A percentile compares a stretch with the other conserved stretches of the same genome.
These are phyloP conservation scores for Suillus lakei DNA, from an alignment of 768 basidiomycete genomes.

Conservation along the genomic window DNA sequence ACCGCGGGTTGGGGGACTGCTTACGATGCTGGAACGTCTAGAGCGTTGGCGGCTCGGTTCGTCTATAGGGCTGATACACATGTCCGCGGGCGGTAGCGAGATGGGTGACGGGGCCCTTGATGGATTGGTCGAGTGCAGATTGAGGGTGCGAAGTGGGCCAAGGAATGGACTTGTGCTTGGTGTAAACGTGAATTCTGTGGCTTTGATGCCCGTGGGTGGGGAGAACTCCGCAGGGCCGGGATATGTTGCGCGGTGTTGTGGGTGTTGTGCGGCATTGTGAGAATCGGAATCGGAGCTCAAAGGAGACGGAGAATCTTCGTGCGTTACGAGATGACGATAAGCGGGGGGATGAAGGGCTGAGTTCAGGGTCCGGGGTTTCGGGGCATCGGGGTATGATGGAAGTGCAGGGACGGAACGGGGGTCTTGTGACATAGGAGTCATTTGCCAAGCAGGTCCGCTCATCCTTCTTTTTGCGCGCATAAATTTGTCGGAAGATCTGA, in stretches of 20 bases:
- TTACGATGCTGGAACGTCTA: constrained; percentile 37
- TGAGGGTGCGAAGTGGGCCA: constrained; percentile 74
- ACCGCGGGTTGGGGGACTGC: constrained; percentile 43
- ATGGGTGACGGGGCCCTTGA: constrained; percentile 78
- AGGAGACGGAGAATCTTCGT: constrained; percentile 72
- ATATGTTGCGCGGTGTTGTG: constrained; percentile 34
- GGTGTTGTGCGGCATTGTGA: constrained; percentile 33
- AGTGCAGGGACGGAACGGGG: constrained; percentile 24
- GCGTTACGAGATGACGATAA: constrained; percentile 40
- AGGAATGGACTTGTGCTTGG: constrained; percentile 84
- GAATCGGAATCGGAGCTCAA: constrained; percentile 69
- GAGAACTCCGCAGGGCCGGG: constrained; percentile 23
- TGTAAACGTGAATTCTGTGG: constrained; percentile 51
- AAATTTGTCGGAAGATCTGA: constrained; percentile 29
- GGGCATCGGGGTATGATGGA: constrained; percentile 20
- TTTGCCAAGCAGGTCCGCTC: constrained; percentile 62
- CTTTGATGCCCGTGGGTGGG: constrained; percentile 28
- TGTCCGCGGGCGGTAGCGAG: constrained; percentile 57
- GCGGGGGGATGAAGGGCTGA: constrained; percentile 36
- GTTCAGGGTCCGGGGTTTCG: constrained; percentile 25
- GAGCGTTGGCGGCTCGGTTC: constrained; percentile 33
- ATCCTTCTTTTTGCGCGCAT: constrained; percentile 47
- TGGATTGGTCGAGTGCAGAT: constrained; percentile 71
- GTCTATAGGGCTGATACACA: constrained; percentile 39
- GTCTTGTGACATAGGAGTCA: constrained; percentile 47